phyloP scores from a whole-genome alignment of 805 yeast species.

The Blastobotrys muscicola region DNA sequence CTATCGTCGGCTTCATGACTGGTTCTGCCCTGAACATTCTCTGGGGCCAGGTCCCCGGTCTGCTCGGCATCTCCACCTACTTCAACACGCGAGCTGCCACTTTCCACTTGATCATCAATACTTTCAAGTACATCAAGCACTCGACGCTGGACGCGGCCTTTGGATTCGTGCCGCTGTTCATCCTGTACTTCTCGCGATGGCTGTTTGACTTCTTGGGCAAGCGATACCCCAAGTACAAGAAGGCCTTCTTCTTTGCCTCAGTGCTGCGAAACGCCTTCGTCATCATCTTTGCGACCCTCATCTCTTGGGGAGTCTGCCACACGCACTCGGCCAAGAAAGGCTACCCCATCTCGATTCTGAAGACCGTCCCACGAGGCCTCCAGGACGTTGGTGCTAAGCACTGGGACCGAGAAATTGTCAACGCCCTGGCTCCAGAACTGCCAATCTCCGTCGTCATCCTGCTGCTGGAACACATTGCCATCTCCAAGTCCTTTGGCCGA shows the following conservation, averaged over 20 bases:
- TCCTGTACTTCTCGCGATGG: slow-evolving; percentile 68
- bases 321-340: slow-evolving; percentile 35
- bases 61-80: slow-evolving; percentile 58
- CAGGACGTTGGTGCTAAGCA: slow-evolving; percentile 64
- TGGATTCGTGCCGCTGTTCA: slow-evolving; percentile 64
- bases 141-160: slow-evolving; percentile 80
- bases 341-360: slow-evolving; percentile 52
- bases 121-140: slow-evolving; percentile 60
- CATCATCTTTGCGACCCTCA: slow-evolving; percentile 71
- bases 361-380: slow-evolving; percentile 76
- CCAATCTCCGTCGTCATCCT: slow-evolving; percentile 81
- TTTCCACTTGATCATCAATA: slow-evolving; percentile 57
- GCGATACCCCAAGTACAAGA: slow-evolving; percentile 49
- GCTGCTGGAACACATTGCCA: slow-evolving; percentile 85
- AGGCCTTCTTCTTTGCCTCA: slow-evolving; percentile 56
- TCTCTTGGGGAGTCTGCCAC: slow-evolving; percentile 66
- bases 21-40: slow-evolving; percentile 85
- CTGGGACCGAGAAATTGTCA: slow-evolving; percentile 49
- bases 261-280: slow-evolving; percentile 77
- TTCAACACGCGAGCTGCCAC: slow-evolving; percentile 70
- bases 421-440: slow-evolving; percentile 59
- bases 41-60: slow-evolving; percentile 76
- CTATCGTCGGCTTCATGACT: slow-evolving; percentile 89
- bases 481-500: slow-evolving; percentile 88
- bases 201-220: slow-evolving; percentile 50